Evolutionary conservation across 345 rosid genomes (phyloP), one percentile per base, ranked within the genome.

Genomic region (Brassica incana): DNA sequence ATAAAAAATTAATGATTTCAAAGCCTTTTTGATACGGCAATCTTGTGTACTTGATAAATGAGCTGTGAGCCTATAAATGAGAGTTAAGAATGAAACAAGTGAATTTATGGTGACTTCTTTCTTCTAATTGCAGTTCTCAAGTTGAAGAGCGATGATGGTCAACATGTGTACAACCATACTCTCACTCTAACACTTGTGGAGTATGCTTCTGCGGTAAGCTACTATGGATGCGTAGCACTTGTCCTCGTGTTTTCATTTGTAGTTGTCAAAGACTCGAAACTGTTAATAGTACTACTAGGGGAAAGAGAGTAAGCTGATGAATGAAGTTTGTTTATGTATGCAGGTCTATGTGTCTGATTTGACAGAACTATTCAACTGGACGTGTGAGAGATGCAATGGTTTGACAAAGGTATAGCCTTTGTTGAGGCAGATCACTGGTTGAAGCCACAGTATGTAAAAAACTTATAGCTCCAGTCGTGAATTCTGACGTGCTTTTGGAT

Each of bases 141-240:
- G 77, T 69, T 84, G 63, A 87, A 83, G 84, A 80, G 73, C 40
- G 71, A 76, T 64, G 79, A 85, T 74, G 66, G 20, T 74, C 40
- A 30, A 23, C 83, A 84, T 48, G 74, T 74, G 79, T 95, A 90
- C 88, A 95, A 95, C 84, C 97, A 88, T 81, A 91, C 97, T 6
- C 96, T 91, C 61, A 93, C 96, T 56, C 81, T 78, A 0, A 91
- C 88, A 75, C 73, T 93, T 79, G 99, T 93, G 77, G 97, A 95
- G 84, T 95, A 95, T 81, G 96, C 97, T 50, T 92, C 98, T 61
- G 99, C 99, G 11, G 97, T 95, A 86, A 84, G 97, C 84, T 63
- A 20, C 23, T 20, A 20, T 20, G 23, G 23, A 20, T 20, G 23
- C 23, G 23, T 20, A 20, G 23, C 23, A 20, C 23, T 20, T 20